Evolutionary conservation across 1,284 basidiomycete genomes (phyloP).

Genomic region (Lentinus polychrous): DNA sequence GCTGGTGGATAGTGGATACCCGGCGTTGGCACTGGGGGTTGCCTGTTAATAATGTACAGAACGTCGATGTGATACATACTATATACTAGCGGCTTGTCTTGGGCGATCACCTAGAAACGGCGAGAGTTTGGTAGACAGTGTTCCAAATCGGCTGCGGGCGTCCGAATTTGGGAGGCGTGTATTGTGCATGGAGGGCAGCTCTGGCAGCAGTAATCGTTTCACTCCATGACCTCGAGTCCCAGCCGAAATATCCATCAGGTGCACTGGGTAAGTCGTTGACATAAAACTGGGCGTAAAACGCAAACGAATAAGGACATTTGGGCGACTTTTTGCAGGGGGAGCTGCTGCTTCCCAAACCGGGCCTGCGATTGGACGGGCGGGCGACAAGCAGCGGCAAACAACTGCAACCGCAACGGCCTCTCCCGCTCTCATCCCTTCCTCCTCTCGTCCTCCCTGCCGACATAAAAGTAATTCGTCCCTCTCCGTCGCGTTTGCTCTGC

Average conservation of each 20-base stretch:
- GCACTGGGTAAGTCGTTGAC: conserved; percentile 4
- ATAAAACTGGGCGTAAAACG: neutral
- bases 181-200: too few species aligned
- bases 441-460: conserved; percentile 23
- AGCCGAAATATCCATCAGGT: neutral
- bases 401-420: conserved; percentile 15
- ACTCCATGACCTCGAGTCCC: neutral
- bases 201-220: neutral
- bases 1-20: too few species aligned
- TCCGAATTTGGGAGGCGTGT: too few species aligned
- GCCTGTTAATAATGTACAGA: too few species aligned
- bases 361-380: conserved; percentile 10
- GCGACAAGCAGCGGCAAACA: conserved; percentile 19
- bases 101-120: too few species aligned
- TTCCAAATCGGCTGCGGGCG: too few species aligned
- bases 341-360: conserved; percentile 15
- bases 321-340: conserved; percentile 10
- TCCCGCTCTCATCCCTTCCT: conserved; percentile 10
- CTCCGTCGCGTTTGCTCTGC: conserved; percentile 14
- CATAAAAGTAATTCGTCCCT: conserved; percentile 24
- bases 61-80: too few species aligned
- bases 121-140: too few species aligned
- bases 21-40: too few species aligned
- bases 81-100: too few species aligned
- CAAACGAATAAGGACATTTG: too few species aligned